These are phyloP conservation scores for Penstemon davidsonii DNA, from an alignment of 257 asterid genomes.

Conservation along the genomic window DNA sequence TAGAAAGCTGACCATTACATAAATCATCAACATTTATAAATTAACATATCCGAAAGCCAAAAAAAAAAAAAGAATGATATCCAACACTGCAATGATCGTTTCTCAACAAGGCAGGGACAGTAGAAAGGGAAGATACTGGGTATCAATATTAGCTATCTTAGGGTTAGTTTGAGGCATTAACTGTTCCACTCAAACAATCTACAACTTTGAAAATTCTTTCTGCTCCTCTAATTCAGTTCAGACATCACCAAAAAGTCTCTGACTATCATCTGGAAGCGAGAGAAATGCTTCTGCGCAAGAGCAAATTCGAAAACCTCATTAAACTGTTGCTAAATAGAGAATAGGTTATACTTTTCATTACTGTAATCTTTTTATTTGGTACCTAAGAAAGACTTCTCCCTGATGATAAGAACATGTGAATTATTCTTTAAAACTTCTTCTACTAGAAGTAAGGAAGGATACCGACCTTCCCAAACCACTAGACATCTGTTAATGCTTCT, in stretches of 20 bases:
- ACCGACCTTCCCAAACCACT: background rate
- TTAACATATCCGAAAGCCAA: background rate
- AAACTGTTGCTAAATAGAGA: slow-evolving; percentile 20
- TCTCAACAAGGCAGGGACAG: background rate
- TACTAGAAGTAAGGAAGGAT: slow-evolving; percentile 40
- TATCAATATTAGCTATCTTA: background rate
- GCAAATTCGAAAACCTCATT: slow-evolving; percentile 29
- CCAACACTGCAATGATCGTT: background rate
- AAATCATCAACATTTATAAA: background rate
- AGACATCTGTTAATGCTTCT: background rate
- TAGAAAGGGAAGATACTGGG: background rate
- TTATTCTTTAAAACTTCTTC: slow-evolving; percentile 67
- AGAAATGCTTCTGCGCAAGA: slow-evolving; percentile 57
- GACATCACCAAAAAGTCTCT: slow-evolving; percentile 53
- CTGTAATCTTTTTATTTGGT: slow-evolving; percentile 21
- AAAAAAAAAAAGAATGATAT: background rate
- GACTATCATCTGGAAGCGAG: slow-evolving; percentile 81
- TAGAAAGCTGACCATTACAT: background rate
- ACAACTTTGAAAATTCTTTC: background rate
- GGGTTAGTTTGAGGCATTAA: background rate
- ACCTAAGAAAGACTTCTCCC: slow-evolving; percentile 81
- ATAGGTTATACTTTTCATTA: background rate
- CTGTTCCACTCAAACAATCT: background rate
- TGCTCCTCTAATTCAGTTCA: background rate
- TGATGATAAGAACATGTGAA: slow-evolving; percentile 59